Conservation (phyloP, 139 green algal genomes). For the Chlorella ohadii region DNA sequence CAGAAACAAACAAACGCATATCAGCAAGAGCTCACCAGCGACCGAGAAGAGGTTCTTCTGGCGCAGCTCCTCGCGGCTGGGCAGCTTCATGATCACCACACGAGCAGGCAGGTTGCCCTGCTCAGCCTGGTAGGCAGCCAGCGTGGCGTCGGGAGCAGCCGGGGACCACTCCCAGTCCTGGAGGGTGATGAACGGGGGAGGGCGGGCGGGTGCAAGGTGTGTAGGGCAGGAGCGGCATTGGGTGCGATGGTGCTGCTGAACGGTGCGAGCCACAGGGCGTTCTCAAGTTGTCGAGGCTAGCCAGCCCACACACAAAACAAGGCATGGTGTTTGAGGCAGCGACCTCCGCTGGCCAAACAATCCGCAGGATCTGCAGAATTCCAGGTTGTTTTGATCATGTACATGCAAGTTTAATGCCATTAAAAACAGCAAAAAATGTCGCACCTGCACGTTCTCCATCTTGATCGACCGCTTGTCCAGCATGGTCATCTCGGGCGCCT, state of each 20-base stretch:
- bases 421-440: no score
- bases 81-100: conserved; percentile 71
- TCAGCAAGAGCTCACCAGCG: conserved; percentile 53
- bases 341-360: no score
- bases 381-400: no score
- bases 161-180: conserved; percentile 95
- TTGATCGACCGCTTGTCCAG: conserved; percentile 96
- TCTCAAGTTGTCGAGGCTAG: no score
- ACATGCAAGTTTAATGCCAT: no score
- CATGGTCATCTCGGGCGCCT: conserved; percentile 84
- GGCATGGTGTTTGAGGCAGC: no score
- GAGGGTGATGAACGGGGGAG: background rate
- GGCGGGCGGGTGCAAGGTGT: background rate
- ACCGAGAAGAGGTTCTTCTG: conserved; percentile 99
- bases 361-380: no score
- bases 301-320: no score
- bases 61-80: conserved; percentile 75
- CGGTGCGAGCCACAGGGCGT: no score
- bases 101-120: conserved; percentile 86
- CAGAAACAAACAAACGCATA: no score
- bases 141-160: conserved; percentile 68
- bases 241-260: no score
- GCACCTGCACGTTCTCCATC: conserved; percentile 79
- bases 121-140: conserved; percentile 90
- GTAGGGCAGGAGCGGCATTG: no score